Evolutionary conservation across 768 basidiomycete species (phyloP), one percentile per base, ranked within the genome.

Genomic region (Epithele typhae): DNA sequence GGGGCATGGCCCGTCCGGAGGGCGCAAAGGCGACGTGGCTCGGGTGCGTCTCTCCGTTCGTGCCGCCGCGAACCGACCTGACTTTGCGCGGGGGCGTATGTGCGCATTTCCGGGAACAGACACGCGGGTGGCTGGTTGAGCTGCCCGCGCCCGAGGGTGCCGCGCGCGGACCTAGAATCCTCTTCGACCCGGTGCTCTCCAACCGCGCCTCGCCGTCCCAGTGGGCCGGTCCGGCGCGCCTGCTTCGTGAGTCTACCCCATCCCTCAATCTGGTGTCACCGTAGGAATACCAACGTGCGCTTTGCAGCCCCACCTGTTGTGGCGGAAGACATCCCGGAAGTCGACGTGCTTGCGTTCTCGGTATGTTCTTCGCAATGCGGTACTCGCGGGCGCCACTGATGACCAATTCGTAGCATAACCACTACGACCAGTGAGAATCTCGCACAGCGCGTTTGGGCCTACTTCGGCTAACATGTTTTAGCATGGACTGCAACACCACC

Each of bases 301-400:
- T 3, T 2, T 30, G 37, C 45, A 68, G 66, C 63, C 6, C 33
- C 68, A 0, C 69, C 74, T 0, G 72, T 71, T 42, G 45, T 59
- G 11, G 62, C 70, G n/a, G 60, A 67, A 25, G 71, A 76, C 2
- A 59, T 80, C 19, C 77, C 77, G 1, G 60, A 70, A 3, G 61
- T 79, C n/a, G 76, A 79, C 52, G 68, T 66, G 5, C 68, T 80
- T 33, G 70, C 72, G 14, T 69, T 78, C 43, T 72, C 70, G 59
- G 77, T 68, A 68, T 64, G 62, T 45, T 40, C 27, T n/a, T n/a
- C 5, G 4, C 17, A 27, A 17, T 15, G 8, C 35, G 2, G 25
- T 30, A 3, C 24, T 35, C 10, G 5, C 23, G 18, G 9, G 5
- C 3, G 9, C 25, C n/a, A 19, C 25, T 22, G 19, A 39, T 19